Base-by-base conservation (phyloP, 805 yeast species). In the Candida palmyrensis region DNA sequence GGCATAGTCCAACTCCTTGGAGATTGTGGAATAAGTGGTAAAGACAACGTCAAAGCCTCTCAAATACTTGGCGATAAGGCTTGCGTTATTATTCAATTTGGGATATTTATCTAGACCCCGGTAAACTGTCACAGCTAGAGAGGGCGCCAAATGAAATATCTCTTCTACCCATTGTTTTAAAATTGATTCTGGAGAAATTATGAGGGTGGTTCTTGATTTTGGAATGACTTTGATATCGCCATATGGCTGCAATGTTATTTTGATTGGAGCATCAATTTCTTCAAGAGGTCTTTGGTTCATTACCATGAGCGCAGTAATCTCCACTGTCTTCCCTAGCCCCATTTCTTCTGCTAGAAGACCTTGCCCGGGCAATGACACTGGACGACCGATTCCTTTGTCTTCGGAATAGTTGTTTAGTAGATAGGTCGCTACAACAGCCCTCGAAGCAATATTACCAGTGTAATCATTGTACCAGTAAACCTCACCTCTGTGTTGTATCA, bases 301-400 rank as follows among this genome's bases (percentile, higher is more conserved):
- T 2, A 77, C 49, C 0, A 82, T 58, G 25, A 90, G 59, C 0
- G 95, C 66, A 2, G 85, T 65, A 10, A 88, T 66, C 52, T 92
- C 98, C 3, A 92, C 78, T 0, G 98, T 90, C 50, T 92, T 92
- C 0, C 98, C 98, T 6, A 92, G 68, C 0, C 98, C 98, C 98
- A 92, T 92, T 55, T 92, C 98, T 48, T 90, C 98, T 1, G 92
- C 82, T 21, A 92, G 55, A 6, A 92, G 59, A 0, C 94, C 96
- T 32, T 70, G 66, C 0, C 73, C 79, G 2, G 76, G 62, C 43
- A 71, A 39, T 33, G 43, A 38, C 48, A 47, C 39, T 32, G 58
- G 54, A 37, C 45, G 35, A 46, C 49, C 18, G 36, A 53, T 25
- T 25, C 38, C 32, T 38, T 48, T 37, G 18, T 49, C 17, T 14